Base-by-base conservation (phyloP, 2,329 filamentous ascomycete species). In the Fusarium equiseti region DNA sequence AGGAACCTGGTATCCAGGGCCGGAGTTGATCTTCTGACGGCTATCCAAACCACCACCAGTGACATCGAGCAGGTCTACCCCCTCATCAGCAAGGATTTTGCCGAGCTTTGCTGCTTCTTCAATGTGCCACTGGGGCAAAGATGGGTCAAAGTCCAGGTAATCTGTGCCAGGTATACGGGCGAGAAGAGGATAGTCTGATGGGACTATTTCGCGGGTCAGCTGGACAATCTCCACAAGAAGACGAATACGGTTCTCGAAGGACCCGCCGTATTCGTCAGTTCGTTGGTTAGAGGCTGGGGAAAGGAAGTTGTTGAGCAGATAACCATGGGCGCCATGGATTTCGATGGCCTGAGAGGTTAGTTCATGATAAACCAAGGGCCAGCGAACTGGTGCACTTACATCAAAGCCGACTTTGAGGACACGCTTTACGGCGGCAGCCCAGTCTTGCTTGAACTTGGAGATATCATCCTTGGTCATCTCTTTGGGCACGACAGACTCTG, bases 31-130 rank as follows among this genome's bases (percentile, higher is more conserved):
- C 68, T 88, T 86, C 74, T 89, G 88, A 46, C 80, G 77, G 5
- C 85, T 82, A 74, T 93, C 88, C 46, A 87, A 85, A 10, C 91
- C 92, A 8, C 88, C 91, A 2, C 86, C 87, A 10, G 88, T 90
- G 24, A 94, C 85, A 74, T 95, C 92, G 9, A 95, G 81, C 13
- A 95, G 81, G 77, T 95, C 92, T 8, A 94, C 86, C 4, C 92
- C 92, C 22, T 80, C 82, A 2, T 86, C 86, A 0, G 89, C 89
- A 1, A 95, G 83, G 1, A 89, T 81, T 57, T 83, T 80, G 2
- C 91, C 90, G 4, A 95, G 86, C 46, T 82, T 82, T 20, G 88
- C 83, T 0, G 89, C 90, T 56, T 94, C 87, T 84, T 90, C 92
- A 20, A 76, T 56, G n/a, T 67, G 51, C 92, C 76, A 95, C 73